Evolutionary conservation across 768 basidiomycete genomes (phyloP).

Genomic region (Lentinula lateritia): DNA sequence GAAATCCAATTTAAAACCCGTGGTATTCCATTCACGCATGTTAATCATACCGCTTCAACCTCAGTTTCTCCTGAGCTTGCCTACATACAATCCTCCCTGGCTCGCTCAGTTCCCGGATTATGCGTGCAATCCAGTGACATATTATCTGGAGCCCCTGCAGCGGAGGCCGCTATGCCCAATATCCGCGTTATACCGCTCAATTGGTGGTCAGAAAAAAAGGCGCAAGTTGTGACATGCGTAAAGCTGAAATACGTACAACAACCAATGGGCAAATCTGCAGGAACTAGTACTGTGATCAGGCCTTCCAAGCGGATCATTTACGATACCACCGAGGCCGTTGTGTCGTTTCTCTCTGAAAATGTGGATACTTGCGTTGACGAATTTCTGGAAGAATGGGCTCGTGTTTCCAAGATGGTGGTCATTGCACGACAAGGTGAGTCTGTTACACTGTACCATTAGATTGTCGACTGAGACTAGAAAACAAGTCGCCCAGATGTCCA

Average conservation of each 20-base stretch:
- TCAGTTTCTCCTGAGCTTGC: slow-evolving; percentile 39
- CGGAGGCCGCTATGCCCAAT: slow-evolving; percentile 90
- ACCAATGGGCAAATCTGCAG: slow-evolving; percentile 68
- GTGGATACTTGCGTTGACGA: slow-evolving; percentile 86
- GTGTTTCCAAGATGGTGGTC: slow-evolving; percentile 90
- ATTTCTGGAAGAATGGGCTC: slow-evolving; percentile 89
- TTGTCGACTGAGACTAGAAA: neutral
- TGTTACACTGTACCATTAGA: neutral
- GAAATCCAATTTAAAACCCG: slow-evolving; percentile 84
- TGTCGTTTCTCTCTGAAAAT: slow-evolving; percentile 83
- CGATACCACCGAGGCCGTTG: slow-evolving; percentile 82
- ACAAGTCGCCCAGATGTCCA: slow-evolving; percentile 79
- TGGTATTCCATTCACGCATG: slow-evolving; percentile 70
- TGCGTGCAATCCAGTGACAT: slow-evolving; percentile 81
- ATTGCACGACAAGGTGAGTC: slow-evolving; percentile 82
- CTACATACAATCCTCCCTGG: slow-evolving; percentile 65
- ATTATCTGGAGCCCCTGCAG: slow-evolving; percentile 76
- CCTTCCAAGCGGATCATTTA: slow-evolving; percentile 87
- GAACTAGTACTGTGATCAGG: slow-evolving; percentile 59
- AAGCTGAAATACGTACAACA: slow-evolving; percentile 89
- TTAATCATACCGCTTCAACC: slow-evolving; percentile 45
- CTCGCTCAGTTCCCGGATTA: slow-evolving; percentile 75
- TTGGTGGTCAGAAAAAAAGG: slow-evolving; percentile 85
- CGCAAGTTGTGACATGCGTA: slow-evolving; percentile 83
- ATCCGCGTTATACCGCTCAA: slow-evolving; percentile 84